These are phyloP conservation scores for Aspergillus aculeatinus DNA, from an alignment of 2,329 filamentous ascomycete genomes.

Conservation along the genomic window DNA sequence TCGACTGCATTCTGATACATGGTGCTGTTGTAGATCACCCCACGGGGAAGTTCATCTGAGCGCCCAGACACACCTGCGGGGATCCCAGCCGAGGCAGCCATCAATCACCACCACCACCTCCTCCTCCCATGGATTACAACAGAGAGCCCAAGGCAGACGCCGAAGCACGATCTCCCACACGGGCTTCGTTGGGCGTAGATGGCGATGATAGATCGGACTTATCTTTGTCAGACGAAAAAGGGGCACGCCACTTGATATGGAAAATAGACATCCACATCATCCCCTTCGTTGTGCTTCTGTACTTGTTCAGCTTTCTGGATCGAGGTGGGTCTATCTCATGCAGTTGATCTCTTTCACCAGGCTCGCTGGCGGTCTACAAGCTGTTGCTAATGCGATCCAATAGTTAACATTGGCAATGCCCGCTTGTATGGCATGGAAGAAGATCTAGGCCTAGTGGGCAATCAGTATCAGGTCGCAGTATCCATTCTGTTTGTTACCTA, in stretches of 20 bases:
- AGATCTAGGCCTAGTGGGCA: conserved; percentile 60
- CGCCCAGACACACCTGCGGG: neutral
- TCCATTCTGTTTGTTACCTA: conserved; percentile 68
- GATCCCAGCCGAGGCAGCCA: neutral
- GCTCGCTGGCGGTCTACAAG: neutral
- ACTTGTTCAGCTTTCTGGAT: conserved; percentile 74
- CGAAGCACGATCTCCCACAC: conserved; percentile 11
- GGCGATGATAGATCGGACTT: conserved; percentile 18
- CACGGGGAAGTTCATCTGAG: neutral
- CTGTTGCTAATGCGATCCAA: conserved; percentile 15
- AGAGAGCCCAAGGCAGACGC: conserved; percentile 16
- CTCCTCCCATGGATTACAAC: neutral
- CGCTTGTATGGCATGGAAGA: conserved; percentile 63
- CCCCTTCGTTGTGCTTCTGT: conserved; percentile 48
- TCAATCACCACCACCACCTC: too few relatives aligned
- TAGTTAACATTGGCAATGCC: conserved; percentile 72
- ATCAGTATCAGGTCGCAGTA: conserved; percentile 68
- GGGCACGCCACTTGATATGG: conserved; percentile 32
- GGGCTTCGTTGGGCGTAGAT: conserved; percentile 6
- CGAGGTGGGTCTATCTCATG: conserved; percentile 42
- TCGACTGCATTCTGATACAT: neutral
- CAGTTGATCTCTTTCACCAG: neutral
- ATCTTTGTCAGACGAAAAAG: conserved; percentile 28
- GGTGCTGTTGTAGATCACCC: neutral
- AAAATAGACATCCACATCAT: conserved; percentile 45